Conservation (phyloP, 768 basidiomycete genomes). For the Lentinula boryana region DNA sequence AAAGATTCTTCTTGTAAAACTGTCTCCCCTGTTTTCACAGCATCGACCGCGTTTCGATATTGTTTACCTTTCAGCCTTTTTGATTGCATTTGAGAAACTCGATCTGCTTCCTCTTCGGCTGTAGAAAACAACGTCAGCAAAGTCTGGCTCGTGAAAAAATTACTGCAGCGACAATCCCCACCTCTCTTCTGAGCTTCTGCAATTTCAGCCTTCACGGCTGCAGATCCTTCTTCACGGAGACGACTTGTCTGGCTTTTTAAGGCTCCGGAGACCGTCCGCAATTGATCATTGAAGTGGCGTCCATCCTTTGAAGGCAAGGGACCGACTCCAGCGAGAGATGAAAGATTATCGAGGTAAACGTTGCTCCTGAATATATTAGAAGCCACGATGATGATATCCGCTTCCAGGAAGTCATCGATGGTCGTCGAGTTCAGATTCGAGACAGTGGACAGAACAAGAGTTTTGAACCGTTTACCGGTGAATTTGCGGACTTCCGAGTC, state of each 20-base stretch:
- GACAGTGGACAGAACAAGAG: slow-evolving; percentile 63
- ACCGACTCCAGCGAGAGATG: slow-evolving; percentile 61
- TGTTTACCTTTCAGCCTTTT: slow-evolving; percentile 75
- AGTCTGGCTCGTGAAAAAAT: background rate
- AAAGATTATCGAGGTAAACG: slow-evolving; percentile 73
- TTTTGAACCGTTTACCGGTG: slow-evolving; percentile 53
- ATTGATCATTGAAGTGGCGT: slow-evolving; percentile 83
- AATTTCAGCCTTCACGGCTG: slow-evolving; percentile 59
- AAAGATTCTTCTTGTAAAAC: slow-evolving; percentile 11
- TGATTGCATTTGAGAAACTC: slow-evolving; percentile 35
- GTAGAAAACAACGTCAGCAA: slow-evolving; percentile 11
- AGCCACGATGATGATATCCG: slow-evolving; percentile 83
- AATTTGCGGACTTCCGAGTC: slow-evolving; percentile 82
- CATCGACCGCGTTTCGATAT: slow-evolving; percentile 56
- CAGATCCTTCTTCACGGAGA: slow-evolving; percentile 59
- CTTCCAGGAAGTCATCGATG: slow-evolving; percentile 69
- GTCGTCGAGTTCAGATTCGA: slow-evolving; percentile 65
- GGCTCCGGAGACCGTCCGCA: slow-evolving; percentile 54
- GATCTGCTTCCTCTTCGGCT: slow-evolving; percentile 47
- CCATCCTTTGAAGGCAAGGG: slow-evolving; percentile 73
- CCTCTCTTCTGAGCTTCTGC: slow-evolving; percentile 54
- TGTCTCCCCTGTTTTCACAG: slow-evolving; percentile 5
- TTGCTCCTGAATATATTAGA: slow-evolving; percentile 80
- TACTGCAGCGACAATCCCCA: slow-evolving; percentile 23
- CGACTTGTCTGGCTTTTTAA: slow-evolving; percentile 64